These are phyloP conservation scores for Halophytophthora polymorphica DNA, from an alignment of 352 stramenopile species.

Conservation along the genomic window DNA sequence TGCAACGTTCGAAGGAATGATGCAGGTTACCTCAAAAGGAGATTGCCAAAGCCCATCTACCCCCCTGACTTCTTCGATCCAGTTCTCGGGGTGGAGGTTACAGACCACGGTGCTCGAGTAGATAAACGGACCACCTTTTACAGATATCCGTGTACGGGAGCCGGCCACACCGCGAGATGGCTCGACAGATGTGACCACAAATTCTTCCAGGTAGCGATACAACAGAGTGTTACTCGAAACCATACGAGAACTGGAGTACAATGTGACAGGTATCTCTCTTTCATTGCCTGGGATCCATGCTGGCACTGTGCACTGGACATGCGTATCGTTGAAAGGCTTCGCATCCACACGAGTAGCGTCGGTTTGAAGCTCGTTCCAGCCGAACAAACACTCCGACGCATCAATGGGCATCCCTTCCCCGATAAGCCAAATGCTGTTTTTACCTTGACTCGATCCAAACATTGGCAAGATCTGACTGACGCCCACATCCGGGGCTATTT, in stretches of 20 bases:
- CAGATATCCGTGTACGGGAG: constrained; percentile 6
- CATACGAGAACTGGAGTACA: constrained; percentile 18
- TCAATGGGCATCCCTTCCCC: constrained; percentile 14
- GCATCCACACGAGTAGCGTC: constrained; percentile 2
- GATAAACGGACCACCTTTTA: constrained; percentile 27
- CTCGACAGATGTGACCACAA: constrained; percentile 17
- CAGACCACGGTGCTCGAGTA: constrained; percentile 17
- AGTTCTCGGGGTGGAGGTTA: constrained; percentile 9
- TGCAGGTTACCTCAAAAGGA: constrained; percentile 21
- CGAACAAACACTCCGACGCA: constrained; percentile 31
- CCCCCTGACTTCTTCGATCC: neutral
- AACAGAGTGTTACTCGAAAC: constrained; percentile 35
- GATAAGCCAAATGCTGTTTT: constrained; percentile 18
- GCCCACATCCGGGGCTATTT: neutral
- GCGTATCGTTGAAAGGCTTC: constrained; percentile 22
- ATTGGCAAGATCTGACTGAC: constrained; percentile 22
- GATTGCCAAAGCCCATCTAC: constrained; percentile 28
- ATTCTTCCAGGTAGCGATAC: constrained; percentile 29
- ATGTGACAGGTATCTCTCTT: constrained; percentile 26
- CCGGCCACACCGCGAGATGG: constrained; percentile 20
- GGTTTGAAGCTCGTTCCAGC: constrained; percentile 25
- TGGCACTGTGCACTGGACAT: constrained; percentile 26
- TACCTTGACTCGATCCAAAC: constrained; percentile 16
- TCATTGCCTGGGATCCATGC: constrained; percentile 8
- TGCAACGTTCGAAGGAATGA: constrained; percentile 3